Evolutionary conservation across 495 filamentous ascomycete species (phyloP).

Genomic region (Neurospora sp.): DNA sequence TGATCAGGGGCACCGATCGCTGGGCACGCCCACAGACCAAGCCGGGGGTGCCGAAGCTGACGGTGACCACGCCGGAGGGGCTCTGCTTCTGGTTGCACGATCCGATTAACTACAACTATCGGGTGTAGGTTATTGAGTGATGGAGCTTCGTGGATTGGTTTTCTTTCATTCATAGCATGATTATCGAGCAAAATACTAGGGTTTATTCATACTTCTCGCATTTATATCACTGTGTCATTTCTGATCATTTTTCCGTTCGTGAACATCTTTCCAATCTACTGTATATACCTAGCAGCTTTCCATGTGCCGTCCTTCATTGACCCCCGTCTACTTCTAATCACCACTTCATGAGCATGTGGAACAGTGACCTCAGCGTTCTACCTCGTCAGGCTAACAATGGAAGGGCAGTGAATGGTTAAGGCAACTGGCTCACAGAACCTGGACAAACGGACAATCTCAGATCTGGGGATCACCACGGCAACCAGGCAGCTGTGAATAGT

Average conservation of each 20-base stretch:
- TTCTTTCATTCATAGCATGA: neutral
- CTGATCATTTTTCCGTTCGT: neutral
- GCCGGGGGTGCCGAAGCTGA: neutral
- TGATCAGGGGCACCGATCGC: neutral
- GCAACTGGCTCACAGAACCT: neutral
- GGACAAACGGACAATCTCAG: neutral
- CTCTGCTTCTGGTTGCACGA: neutral
- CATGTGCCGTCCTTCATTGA: neutral
- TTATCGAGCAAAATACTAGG: neutral
- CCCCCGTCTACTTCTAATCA: neutral
- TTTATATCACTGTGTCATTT: no score
- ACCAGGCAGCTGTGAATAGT: neutral
- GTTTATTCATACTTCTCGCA: neutral
- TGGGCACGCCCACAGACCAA: neutral
- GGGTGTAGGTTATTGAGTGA: no score
- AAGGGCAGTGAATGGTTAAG: neutral
- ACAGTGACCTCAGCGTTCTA: neutral
- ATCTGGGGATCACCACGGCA: neutral
- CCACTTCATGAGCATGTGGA: neutral
- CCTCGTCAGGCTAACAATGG: neutral
- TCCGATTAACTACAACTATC: neutral
- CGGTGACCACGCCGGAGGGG: neutral
- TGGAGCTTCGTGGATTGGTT: no score
- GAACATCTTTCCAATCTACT: neutral
- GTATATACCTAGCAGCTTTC: neutral